phyloP scores from a whole-genome alignment of 306 rosid genomes.

The Cercis canadensis region DNA sequence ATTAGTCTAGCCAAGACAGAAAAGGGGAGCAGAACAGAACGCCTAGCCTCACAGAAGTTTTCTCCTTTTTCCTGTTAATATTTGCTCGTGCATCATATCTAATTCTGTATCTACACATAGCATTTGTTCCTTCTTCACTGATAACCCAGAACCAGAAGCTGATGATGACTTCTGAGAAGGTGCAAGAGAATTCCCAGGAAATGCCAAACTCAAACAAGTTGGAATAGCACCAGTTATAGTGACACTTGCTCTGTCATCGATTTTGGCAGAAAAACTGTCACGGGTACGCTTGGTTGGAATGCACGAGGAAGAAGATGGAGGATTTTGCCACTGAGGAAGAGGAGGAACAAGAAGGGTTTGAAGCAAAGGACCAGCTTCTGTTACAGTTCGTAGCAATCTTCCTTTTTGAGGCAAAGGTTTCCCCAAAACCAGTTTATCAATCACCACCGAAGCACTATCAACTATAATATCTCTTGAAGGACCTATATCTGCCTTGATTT shows the following conservation, averaged over 20 bases:
- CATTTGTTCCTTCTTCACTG: constrained; percentile 33
- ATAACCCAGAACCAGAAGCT: not conserved
- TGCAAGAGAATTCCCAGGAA: constrained; percentile 39
- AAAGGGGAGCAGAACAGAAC: not conserved
- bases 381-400: constrained; percentile 48
- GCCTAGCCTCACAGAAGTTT: constrained; percentile 30
- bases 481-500: not conserved
- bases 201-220: constrained; percentile 46
- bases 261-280: not conserved
- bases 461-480: constrained; percentile 16
- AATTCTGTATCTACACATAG: constrained; percentile 24
- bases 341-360: constrained; percentile 56
- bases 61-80: constrained; percentile 35
- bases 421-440: constrained; percentile 36
- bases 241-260: constrained; percentile 19
- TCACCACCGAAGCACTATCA: constrained; percentile 30
- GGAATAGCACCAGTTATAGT: constrained; percentile 32
- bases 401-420: constrained; percentile 60
- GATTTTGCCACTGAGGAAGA: constrained; percentile 51
- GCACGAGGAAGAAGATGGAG: constrained; percentile 36
- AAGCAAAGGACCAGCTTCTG: constrained; percentile 59
- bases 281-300: not conserved
- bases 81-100: constrained; percentile 23
- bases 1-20: not conserved
- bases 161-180: constrained; percentile 16